Percentiles rank a stretch among this genome's conserved stretches.
Conservation (phyloP, 176 grass and related monocot species). For the Metroxylon sagu region DNA sequence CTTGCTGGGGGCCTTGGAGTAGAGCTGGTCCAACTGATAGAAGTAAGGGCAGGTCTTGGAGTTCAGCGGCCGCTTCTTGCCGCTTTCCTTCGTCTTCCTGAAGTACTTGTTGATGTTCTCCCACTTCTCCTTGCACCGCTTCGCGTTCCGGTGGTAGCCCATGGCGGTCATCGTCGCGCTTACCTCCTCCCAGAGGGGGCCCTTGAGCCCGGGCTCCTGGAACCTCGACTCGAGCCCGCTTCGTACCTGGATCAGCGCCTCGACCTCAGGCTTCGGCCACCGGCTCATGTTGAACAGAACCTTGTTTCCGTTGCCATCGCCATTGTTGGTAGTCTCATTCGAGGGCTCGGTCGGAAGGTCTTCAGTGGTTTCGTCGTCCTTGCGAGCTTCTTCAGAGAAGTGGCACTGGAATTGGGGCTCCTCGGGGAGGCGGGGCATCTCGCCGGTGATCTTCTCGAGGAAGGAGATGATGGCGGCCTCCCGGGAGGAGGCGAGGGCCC, state of each 20-base stretch:
- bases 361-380: constrained; percentile 15
- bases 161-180: constrained; percentile 65
- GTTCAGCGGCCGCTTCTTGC: constrained; percentile 60
- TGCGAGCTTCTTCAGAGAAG: not conserved
- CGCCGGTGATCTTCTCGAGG: constrained; percentile 79
- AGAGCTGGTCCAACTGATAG: constrained; percentile 68
- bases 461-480: constrained; percentile 72
- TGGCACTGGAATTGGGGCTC: too few species aligned
- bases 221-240: constrained; percentile 62
- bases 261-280: constrained; percentile 90
- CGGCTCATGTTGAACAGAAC: constrained; percentile 29
- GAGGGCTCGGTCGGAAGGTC: not conserved
- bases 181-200: constrained; percentile 90
- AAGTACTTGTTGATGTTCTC: constrained; percentile 99
- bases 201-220: constrained; percentile 87
- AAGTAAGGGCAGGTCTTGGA: constrained; percentile 93
- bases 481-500: constrained; percentile 53
- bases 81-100: constrained; percentile 79
- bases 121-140: constrained; percentile 99
- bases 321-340: not conserved
- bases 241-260: constrained; percentile 67
- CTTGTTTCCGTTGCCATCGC: constrained; percentile 22
- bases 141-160: constrained; percentile 58
- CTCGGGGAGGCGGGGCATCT: constrained; percentile 44
- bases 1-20: constrained; percentile 33